Evolutionary conservation across 768 basidiomycete genomes (phyloP).

Genomic region (Lactifluus piperatus): DNA sequence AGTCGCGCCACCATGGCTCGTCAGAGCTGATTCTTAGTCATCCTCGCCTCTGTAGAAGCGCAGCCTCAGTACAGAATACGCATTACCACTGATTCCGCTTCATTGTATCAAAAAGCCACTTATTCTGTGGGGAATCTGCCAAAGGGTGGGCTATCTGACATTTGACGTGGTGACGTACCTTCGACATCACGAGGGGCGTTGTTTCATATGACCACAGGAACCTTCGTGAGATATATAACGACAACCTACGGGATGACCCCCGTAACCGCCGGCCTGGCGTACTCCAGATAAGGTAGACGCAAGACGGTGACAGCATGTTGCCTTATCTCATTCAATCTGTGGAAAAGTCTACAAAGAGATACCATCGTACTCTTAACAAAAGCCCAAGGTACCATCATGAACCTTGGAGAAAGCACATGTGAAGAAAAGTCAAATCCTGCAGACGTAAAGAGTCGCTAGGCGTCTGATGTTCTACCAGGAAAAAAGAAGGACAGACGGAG

Average conservation of each 20-base stretch:
- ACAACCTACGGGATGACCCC: not conserved
- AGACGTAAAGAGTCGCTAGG: not conserved
- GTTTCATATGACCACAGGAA: not conserved
- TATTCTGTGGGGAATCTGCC: not conserved
- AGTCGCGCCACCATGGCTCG: not conserved
- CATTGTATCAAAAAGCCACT: not conserved
- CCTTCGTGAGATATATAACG: not conserved
- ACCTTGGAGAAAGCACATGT: not conserved
- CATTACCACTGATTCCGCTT: not conserved
- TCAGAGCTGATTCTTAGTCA: not conserved
- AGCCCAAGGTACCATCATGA: conserved; percentile 5
- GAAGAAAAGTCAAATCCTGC: not conserved
- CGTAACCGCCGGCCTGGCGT: not conserved
- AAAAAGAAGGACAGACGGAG: not conserved
- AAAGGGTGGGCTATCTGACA: not conserved
- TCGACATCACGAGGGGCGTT: not conserved
- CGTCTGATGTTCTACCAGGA: not conserved
- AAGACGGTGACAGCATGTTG: not conserved
- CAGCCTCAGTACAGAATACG: not conserved
- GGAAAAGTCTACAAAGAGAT: conserved; percentile 12
- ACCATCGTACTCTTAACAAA: not conserved
- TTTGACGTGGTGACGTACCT: not conserved
- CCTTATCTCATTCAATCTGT: not conserved
- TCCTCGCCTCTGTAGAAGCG: not conserved
- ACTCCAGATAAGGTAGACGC: not conserved